Percentiles rank a stretch among this genome's conserved stretches.
phyloP scores from a whole-genome alignment of 2,329 filamentous ascomycete species.

The Penicillium sp. region DNA sequence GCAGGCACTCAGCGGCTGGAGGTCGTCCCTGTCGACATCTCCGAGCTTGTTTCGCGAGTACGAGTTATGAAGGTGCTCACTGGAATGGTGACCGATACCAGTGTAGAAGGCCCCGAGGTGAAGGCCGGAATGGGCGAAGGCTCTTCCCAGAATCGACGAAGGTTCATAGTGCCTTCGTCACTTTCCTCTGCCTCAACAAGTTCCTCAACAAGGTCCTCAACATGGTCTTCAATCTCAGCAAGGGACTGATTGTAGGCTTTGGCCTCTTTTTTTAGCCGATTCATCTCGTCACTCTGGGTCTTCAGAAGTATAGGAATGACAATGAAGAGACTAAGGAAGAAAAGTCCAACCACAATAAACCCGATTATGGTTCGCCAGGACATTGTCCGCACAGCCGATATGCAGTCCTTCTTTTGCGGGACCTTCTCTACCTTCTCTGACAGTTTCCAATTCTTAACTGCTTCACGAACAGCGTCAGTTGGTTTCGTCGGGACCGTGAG shows the following conservation, averaged over 20 bases:
- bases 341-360: neutral
- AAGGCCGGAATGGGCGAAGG: neutral
- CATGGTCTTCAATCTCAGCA: too few relatives aligned
- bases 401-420: neutral
- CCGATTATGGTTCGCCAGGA: neutral
- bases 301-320: too few relatives aligned
- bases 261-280: too few relatives aligned
- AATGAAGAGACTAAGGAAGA: too few relatives aligned
- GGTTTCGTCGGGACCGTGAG: neutral
- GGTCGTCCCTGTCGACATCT: neutral
- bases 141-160: neutral
- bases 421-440: neutral
- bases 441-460: neutral
- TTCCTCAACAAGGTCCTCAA: too few relatives aligned
- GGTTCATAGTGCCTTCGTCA: neutral
- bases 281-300: too few relatives aligned
- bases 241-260: too few relatives aligned
- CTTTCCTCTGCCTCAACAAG: neutral
- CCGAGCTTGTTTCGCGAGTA: neutral
- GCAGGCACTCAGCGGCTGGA: neutral
- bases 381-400: neutral
- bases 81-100: neutral
- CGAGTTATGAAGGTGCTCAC: neutral
- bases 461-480: neutral
- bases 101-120: neutral